Percentiles rank a stretch among this genome's conserved stretches.
Conservation (phyloP, 192 early-diverging fungal genomes). For the Oehlia diaphana region DNA sequence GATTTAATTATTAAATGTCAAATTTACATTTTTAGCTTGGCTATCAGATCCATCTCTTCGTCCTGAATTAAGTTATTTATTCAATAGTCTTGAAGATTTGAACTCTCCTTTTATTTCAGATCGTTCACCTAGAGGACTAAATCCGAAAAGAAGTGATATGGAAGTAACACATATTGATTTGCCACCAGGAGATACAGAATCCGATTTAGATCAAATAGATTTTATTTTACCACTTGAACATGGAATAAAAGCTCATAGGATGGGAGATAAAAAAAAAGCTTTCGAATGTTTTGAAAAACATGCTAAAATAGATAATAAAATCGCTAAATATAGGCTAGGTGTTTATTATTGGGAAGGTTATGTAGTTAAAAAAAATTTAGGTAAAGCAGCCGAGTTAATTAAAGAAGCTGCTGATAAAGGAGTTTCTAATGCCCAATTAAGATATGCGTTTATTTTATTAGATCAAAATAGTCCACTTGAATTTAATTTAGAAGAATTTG, state of each 20-base stretch:
- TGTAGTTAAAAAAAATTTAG: not conserved
- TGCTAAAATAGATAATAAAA: not conserved
- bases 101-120: too few relatives aligned
- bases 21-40: too few relatives aligned
- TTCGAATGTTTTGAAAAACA: not conserved
- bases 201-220: not conserved
- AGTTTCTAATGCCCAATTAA: not conserved
- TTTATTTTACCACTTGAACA: not conserved
- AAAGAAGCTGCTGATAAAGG: conserved; percentile 7
- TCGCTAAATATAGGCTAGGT: not conserved
- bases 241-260: not conserved
- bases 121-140: too few relatives aligned
- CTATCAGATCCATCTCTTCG: too few relatives aligned
- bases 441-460: not conserved
- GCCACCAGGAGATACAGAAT: not conserved
- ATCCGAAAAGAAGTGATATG: not conserved
- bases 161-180: not conserved
- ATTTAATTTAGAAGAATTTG: not conserved
- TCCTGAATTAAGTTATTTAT: too few relatives aligned
- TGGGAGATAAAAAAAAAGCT: not conserved
- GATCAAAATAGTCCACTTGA: conserved; percentile 1
- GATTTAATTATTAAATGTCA: too few relatives aligned
- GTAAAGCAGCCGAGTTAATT: not conserved
- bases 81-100: too few relatives aligned
- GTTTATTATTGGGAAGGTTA: not conserved